These are phyloP conservation scores for Podosphaera fusca DNA, from an alignment of 2,329 filamentous ascomycete species.

Conservation along the genomic window DNA sequence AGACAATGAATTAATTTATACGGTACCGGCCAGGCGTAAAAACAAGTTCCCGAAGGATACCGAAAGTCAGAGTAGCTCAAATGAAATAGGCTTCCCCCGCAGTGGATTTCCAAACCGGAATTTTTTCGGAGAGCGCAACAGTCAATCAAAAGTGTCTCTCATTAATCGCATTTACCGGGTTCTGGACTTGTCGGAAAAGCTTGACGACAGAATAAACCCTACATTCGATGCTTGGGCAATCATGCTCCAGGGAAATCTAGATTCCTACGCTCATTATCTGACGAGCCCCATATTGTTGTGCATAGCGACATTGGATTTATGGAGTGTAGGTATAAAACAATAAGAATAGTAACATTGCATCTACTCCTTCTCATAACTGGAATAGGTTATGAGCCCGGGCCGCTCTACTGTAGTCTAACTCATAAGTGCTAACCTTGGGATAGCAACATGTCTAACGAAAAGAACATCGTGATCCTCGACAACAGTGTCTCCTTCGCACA, in stretches of 20 bases:
- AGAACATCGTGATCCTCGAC: no score
- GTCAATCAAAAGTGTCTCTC: background rate
- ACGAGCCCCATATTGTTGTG: background rate
- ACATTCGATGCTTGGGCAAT: background rate
- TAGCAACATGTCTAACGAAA: no score
- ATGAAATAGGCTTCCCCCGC: background rate
- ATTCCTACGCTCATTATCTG: background rate
- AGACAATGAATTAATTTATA: background rate
- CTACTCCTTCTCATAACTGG: no score
- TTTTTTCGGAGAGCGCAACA: background rate
- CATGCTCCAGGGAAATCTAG: background rate
- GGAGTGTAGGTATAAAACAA: no score
- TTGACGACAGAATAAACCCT: background rate
- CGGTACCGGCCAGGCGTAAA: background rate
- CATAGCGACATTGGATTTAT: no score
- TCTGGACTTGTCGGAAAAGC: background rate
- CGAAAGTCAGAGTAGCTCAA: background rate
- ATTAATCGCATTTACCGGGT: background rate
- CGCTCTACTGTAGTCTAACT: no score
- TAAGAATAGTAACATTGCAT: no score
- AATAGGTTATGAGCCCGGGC: no score
- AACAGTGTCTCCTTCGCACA: no score
- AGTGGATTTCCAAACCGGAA: background rate
- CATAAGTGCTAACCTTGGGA: no score
- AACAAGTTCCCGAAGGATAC: background rate